phyloP scores from a whole-genome alignment of 805 yeast species.

The Starmerella apicola region DNA sequence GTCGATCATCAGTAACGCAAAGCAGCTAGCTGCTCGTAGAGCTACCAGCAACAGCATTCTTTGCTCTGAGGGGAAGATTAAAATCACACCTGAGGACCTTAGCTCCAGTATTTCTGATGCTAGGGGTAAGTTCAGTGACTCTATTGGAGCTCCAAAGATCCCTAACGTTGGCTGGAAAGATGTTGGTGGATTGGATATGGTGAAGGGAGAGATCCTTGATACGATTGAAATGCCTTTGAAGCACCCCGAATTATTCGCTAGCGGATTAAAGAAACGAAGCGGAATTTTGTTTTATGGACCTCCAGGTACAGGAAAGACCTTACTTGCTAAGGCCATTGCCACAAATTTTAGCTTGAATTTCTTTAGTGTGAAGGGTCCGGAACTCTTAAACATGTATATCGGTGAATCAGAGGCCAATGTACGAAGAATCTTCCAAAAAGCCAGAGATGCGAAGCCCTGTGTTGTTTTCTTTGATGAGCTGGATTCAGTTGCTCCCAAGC shows the following conservation, averaged over 20 bases:
- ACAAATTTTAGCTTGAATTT: constrained; percentile 88
- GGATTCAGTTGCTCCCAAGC: constrained; percentile 95
- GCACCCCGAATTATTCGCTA: constrained; percentile 77
- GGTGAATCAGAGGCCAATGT: constrained; percentile 98
- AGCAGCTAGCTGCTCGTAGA: constrained; percentile 43
- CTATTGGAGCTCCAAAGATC: constrained; percentile 92
- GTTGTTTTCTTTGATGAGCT: constrained; percentile 94
- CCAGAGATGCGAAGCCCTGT: constrained; percentile 94
- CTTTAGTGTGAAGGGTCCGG: constrained; percentile 96
- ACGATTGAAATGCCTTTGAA: constrained; percentile 93
- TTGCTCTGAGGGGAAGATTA: constrained; percentile 44
- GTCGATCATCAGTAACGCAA: constrained; percentile 58
- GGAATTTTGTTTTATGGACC: constrained; percentile 96
- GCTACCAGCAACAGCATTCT: constrained; percentile 29
- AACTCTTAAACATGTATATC: constrained; percentile 89
- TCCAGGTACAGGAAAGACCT: constrained; percentile 96
- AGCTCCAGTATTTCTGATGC: constrained; percentile 66
- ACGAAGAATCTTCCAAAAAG: constrained; percentile 81
- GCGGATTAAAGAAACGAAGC: constrained; percentile 84
- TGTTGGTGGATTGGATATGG: constrained; percentile 86
- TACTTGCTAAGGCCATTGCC: constrained; percentile 93
- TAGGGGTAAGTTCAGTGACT: constrained; percentile 75
- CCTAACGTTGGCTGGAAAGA: constrained; percentile 96
- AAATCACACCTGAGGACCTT: constrained; percentile 47
- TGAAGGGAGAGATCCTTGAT: constrained; percentile 84